Base-by-base conservation (phyloP, 306 rosid species). In the Echinosophora koreensis region DNA sequence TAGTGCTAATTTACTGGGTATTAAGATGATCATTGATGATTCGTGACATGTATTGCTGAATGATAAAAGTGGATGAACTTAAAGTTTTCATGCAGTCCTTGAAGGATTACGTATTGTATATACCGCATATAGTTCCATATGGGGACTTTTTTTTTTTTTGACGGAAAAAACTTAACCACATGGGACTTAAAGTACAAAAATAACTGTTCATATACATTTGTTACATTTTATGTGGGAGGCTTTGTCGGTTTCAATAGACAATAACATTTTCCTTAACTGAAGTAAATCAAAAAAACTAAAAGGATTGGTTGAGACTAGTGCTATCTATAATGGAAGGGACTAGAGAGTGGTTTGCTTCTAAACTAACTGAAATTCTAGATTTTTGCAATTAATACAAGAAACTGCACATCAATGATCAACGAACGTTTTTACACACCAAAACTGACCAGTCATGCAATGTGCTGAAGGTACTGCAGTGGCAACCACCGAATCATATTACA, bases 1-100 rank as follows among this genome's bases (percentile, higher is more conserved):
- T 39, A 35, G 13, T 22, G 17, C 55, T 57, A 50, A 38, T 57
- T 74, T 68, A 56, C 42, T 28, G 50, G 71, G 28, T 22, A 11
- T 28, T 54, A 17, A 57, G 59, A 61, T 32, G 28, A 42, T 30
- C 5, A 1, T 32, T 30, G 15, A 69, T 38, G 55, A 32, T 61
- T 51, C 51, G 18, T 37, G 50, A 52, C 12, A 8, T 62, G 42
- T 15, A 34, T 18, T 28, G 3, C 55, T 70, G 42, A 62, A 70
- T 51, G 30, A 27, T 35, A 37, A 49, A 2, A 28, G 4, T 52
- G 63, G 7, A 8, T 71, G 38, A 9, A 38, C 8, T 38, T 38
- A 38, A 38, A 38, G 54, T 38, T 30, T 51, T 15, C 58, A 16
- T 32, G 8, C 47, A 17, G 18, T 5, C n/a, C 41, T 54, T 16